Evolutionary conservation across 148 eudicot genomes (phyloP), one percentile per base, ranked within the genome.

Genomic region (Cornus kousa): DNA sequence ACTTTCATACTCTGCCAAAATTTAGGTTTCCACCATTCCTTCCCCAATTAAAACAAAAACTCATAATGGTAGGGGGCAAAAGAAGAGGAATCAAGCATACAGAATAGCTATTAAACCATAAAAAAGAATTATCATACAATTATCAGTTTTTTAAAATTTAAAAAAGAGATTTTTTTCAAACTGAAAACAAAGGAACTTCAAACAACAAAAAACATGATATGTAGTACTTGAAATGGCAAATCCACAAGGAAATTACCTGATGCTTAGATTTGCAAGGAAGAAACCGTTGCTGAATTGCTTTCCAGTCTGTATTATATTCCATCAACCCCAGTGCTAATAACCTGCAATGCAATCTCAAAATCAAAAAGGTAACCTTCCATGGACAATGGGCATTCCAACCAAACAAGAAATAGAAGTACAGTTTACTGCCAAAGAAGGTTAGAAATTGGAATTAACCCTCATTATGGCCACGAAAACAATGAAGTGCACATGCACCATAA

Each of bases 271-370:
- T 95, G 85, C 97, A 95, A 86, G 95, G 95, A 85, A 95, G 93
- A 86, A 90, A 93, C 5, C 97, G 87, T 68, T 91, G 93, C 64
- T 90, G 95, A 83, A 95, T 95, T 68, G 94, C 87, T 81, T 93
- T 93, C 98, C 98, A 93, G 78, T 95, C 94, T 71, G 91, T 87
- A 82, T 95, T 95, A 83, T 86, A 95, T 75, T 95, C 96, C 98
- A 93, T 88, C 83, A 95, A 81, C 67, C 98, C 98, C 94, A 86
- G 57, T 0, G 98, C 95, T 60, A 95, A 82, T 86, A 95, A 88
- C 88, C 98, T 95, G 84, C 79, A 87, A 82, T 67, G 75, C 33
- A 66, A 50, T 74, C 72, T 68, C 68, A 77, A 68, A 23, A 28
- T 43, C 23, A 65, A 70, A 68, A 48, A 64, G 48, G 48, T 53